A percentile compares a stretch with the other conserved stretches of the same genome.
Evolutionary conservation across 495 filamentous ascomycete genomes (phyloP).

Genomic region (Penicillium simplicissimum): DNA sequence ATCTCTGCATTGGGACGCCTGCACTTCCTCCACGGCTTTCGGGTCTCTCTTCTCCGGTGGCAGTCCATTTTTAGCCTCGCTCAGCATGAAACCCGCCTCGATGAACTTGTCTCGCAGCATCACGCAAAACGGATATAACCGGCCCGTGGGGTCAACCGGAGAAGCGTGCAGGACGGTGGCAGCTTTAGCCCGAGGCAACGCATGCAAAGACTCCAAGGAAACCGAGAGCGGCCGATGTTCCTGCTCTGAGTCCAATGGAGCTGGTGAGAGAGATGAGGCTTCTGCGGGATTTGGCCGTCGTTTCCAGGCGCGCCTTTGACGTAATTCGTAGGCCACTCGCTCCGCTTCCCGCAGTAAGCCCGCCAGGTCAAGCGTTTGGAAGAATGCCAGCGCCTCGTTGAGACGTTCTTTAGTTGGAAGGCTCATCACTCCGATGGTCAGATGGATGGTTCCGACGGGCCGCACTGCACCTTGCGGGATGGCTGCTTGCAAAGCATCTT

Average conservation of each 20-base stretch:
- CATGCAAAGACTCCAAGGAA: conserved; percentile 42
- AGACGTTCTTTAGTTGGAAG: conserved; percentile 58
- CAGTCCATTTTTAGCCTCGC: conserved; percentile 40
- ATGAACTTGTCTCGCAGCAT: conserved; percentile 60
- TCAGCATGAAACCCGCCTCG: conserved; percentile 59
- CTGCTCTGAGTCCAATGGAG: neutral
- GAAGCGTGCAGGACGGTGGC: conserved; percentile 56
- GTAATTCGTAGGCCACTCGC: conserved; percentile 6
- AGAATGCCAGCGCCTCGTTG: conserved; percentile 55
- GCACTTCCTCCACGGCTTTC: neutral
- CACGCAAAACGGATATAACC: conserved; percentile 64
- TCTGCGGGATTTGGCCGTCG: neutral
- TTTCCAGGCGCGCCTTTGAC: neutral
- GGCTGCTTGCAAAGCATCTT: conserved; percentile 28
- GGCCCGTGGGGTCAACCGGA: conserved; percentile 56
- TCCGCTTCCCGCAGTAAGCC: conserved; percentile 46
- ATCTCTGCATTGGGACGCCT: conserved; percentile 1
- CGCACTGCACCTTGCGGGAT: conserved; percentile 65
- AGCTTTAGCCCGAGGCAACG: conserved; percentile 32
- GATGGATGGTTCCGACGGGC: conserved; percentile 77
- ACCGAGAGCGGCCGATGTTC: conserved; percentile 25
- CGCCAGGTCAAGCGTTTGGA: conserved; percentile 54
- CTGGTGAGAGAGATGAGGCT: neutral
- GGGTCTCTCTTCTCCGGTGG: neutral
- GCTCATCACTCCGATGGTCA: conserved; percentile 87